These are phyloP conservation scores for Casaregolazyma lundiana DNA, from an alignment of 1,139 yeast species.

Conservation along the genomic window DNA sequence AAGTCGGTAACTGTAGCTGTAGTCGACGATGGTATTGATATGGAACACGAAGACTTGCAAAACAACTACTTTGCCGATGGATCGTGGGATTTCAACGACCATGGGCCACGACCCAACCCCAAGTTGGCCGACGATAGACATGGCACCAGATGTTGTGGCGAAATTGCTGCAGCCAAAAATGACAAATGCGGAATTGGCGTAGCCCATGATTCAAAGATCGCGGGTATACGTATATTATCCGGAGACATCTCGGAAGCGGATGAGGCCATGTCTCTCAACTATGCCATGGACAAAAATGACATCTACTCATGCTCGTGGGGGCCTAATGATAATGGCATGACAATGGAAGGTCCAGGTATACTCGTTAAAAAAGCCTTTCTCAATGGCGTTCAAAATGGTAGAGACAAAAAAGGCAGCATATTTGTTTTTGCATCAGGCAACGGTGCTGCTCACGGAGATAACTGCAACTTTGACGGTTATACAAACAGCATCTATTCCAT, in stretches of 20 bases:
- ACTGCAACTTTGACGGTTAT: constrained; percentile 96
- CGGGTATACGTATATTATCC: constrained; percentile 87
- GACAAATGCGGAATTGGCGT: constrained; percentile 93
- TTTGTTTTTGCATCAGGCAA: constrained; percentile 97
- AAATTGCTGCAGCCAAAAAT: constrained; percentile 81
- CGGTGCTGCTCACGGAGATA: constrained; percentile 79
- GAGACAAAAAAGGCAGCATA: constrained; percentile 75
- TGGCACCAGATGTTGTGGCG: constrained; percentile 98
- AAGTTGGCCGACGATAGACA: constrained; percentile 79
- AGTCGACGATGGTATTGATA: constrained; percentile 93
- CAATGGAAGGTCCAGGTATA: constrained; percentile 79
- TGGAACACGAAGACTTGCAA: constrained; percentile 64
- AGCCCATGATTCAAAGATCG: constrained; percentile 77
- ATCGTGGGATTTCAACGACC: constrained; percentile 86
- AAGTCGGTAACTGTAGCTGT: constrained; percentile 73
- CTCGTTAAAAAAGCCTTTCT: constrained; percentile 77
- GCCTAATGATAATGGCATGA: constrained; percentile 86
- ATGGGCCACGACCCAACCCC: constrained; percentile 73
- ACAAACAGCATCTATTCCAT: constrained; percentile 94
- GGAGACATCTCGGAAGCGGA: constrained; percentile 77
- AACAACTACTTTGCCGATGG: constrained; percentile 70
- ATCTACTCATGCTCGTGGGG: constrained; percentile 99
- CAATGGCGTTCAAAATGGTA: constrained; percentile 81
- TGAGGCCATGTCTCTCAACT: constrained; percentile 84
- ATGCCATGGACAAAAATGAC: constrained; percentile 73